Percentiles rank a stretch among this genome's conserved stretches.
These are phyloP conservation scores for Epichloe elymi DNA, from an alignment of 2,329 filamentous ascomycete species.

Conservation along the genomic window DNA sequence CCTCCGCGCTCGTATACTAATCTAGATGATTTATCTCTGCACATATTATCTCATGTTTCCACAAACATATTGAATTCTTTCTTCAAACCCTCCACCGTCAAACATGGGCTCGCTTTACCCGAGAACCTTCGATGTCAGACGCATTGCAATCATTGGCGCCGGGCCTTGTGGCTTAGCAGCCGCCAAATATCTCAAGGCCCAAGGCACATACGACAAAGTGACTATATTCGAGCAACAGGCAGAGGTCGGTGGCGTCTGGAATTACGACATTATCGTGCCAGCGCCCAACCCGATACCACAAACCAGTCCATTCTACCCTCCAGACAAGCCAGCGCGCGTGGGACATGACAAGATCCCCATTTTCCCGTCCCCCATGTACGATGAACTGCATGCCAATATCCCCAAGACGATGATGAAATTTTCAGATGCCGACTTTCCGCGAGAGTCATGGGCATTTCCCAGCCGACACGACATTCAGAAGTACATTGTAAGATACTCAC, in stretches of 20 bases:
- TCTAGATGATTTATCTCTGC: too few species aligned
- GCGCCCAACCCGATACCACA: slow-evolving; percentile 49
- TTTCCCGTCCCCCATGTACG: slow-evolving; percentile 73
- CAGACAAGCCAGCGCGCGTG: slow-evolving; percentile 48
- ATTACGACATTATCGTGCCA: slow-evolving; percentile 47
- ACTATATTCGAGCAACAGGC: slow-evolving; percentile 72
- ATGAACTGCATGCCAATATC: slow-evolving; percentile 75
- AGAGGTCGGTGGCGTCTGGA: slow-evolving; percentile 74
- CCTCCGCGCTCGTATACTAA: too few species aligned
- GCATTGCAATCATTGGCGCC: slow-evolving; percentile 68
- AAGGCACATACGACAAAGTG: slow-evolving; percentile 52
- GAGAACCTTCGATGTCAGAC: slow-evolving; percentile 36
- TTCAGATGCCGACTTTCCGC: slow-evolving; percentile 53
- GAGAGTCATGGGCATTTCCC: slow-evolving; percentile 59
- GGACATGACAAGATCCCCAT: slow-evolving; percentile 30
- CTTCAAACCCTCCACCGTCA: slow-evolving; percentile 1
- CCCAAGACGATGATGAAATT: slow-evolving; percentile 70
- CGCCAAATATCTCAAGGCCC: slow-evolving; percentile 68
- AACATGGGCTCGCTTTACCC: slow-evolving; percentile 18
- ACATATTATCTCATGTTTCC: too few species aligned
- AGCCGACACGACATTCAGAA: slow-evolving; percentile 54
- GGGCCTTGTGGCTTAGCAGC: slow-evolving; percentile 68
- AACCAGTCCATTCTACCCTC: slow-evolving; percentile 46
- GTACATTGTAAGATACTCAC: slow-evolving; percentile 62
- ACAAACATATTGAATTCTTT: not conserved